These are phyloP conservation scores for Ilex paraguariensis DNA, from an alignment of 305 asterid genomes.

Conservation along the genomic window DNA sequence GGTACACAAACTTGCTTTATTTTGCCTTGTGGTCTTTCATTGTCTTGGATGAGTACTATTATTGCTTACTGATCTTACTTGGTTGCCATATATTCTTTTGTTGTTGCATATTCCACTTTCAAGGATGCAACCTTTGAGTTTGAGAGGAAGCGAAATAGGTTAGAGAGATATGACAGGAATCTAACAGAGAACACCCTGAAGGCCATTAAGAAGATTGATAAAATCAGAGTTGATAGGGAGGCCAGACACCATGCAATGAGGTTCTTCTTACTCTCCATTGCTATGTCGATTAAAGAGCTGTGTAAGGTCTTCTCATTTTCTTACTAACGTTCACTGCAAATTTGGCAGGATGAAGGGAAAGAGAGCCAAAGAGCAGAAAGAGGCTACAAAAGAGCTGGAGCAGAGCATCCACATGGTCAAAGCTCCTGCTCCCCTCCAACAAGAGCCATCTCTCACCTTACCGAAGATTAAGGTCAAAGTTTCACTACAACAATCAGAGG, in stretches of 20 bases:
- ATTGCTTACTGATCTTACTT: not conserved
- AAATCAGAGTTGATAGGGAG: conserved; percentile 66
- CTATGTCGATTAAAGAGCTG: not conserved
- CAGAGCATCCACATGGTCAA: conserved; percentile 54
- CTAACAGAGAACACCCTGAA: conserved; percentile 59
- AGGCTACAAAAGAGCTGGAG: conserved; percentile 42
- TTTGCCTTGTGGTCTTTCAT: not conserved
- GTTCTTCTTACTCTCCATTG: conserved; percentile 25
- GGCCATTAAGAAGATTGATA: conserved; percentile 78
- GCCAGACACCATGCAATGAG: conserved; percentile 51
- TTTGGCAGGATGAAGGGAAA: conserved; percentile 60
- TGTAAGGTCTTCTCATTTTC: not conserved
- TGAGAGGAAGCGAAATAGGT: conserved; percentile 86
- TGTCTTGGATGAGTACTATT: not conserved
- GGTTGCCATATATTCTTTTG: not conserved
- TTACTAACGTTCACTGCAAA: conserved; percentile 4
- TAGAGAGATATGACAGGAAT: conserved; percentile 80
- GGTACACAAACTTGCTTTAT: conserved; percentile 29
- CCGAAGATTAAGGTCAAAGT: conserved; percentile 53
- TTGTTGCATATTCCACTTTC: conserved; percentile 1
- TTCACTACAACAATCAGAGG: conserved; percentile 21
- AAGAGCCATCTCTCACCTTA: conserved; percentile 41
- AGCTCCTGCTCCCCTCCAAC: conserved; percentile 44
- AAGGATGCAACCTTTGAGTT: conserved; percentile 90
- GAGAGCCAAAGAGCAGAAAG: conserved; percentile 33